Conservation (phyloP, 2,329 filamentous ascomycete genomes). For the Xylariaceae sp. region DNA sequence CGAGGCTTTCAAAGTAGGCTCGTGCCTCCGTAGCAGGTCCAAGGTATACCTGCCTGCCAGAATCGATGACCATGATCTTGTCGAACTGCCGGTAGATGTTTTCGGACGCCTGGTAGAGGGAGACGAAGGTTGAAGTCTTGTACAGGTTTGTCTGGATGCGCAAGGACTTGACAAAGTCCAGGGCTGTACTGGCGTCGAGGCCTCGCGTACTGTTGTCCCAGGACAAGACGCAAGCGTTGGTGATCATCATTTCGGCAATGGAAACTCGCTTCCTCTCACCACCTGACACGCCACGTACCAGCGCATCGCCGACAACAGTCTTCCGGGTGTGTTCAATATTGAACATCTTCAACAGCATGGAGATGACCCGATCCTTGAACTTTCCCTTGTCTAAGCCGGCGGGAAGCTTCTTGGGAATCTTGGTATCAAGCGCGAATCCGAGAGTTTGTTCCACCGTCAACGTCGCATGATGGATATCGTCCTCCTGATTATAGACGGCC, state of each 20-base stretch:
- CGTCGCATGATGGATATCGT: constrained; percentile 78
- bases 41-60: constrained; percentile 68
- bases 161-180: constrained; percentile 61
- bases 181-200: constrained; percentile 59
- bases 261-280: constrained; percentile 74
- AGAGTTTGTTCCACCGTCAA: constrained; percentile 84
- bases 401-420: constrained; percentile 74
- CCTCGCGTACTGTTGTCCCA: constrained; percentile 72
- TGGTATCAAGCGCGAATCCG: constrained; percentile 75
- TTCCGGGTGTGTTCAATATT: constrained; percentile 84
- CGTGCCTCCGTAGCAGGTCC: constrained; percentile 61
- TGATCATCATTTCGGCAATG: constrained; percentile 77
- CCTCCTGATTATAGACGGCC: constrained; percentile 78
- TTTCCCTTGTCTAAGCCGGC: constrained; percentile 62
- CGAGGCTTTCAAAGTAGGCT: constrained; percentile 67
- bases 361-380: constrained; percentile 70
- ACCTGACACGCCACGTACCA: constrained; percentile 72
- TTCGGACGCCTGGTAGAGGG: constrained; percentile 78
- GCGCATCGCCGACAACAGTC: constrained; percentile 77
- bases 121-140: constrained; percentile 77
- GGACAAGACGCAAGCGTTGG: constrained; percentile 60
- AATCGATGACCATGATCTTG: constrained; percentile 76
- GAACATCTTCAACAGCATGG: constrained; percentile 79
- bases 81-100: constrained; percentile 75
- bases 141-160: constrained; percentile 78